A percentile compares a stretch with the other conserved stretches of the same genome.
Conservation (phyloP, 345 rosid genomes). For the Gossypium sturtianum region DNA sequence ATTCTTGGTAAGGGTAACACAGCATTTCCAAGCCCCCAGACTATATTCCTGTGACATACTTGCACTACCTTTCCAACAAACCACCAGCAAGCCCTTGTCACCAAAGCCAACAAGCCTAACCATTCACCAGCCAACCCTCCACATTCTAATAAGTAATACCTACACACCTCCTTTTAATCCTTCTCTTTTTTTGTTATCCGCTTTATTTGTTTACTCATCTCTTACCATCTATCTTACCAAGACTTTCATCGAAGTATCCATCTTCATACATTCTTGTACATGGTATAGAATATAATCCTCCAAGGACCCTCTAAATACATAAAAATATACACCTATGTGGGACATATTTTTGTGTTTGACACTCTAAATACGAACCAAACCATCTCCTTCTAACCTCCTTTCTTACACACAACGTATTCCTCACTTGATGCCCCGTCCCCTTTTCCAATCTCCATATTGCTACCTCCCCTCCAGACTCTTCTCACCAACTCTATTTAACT, state of each 20-base stretch:
- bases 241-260: too few relatives aligned
- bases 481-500: too few relatives aligned
- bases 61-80: neutral
- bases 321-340: too few relatives aligned
- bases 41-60: neutral
- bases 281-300: too few relatives aligned
- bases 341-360: too few relatives aligned
- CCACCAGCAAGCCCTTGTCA: neutral
- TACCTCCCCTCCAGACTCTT: neutral
- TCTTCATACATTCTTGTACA: too few relatives aligned
- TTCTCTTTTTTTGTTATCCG: neutral
- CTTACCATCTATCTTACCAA: too few relatives aligned
- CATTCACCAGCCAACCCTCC: neutral
- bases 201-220: neutral
- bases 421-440: neutral
- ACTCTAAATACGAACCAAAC: too few relatives aligned
- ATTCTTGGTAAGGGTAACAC: too few relatives aligned
- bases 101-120: neutral
- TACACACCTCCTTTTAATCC: neutral
- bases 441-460: neutral
- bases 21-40: neutral
- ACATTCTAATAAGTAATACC: neutral
- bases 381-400: neutral
- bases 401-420: neutral
- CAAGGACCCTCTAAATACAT: too few relatives aligned